These are phyloP conservation scores for Taphrina betulina DNA, from an alignment of 1,139 yeast genomes.

Conservation along the genomic window DNA sequence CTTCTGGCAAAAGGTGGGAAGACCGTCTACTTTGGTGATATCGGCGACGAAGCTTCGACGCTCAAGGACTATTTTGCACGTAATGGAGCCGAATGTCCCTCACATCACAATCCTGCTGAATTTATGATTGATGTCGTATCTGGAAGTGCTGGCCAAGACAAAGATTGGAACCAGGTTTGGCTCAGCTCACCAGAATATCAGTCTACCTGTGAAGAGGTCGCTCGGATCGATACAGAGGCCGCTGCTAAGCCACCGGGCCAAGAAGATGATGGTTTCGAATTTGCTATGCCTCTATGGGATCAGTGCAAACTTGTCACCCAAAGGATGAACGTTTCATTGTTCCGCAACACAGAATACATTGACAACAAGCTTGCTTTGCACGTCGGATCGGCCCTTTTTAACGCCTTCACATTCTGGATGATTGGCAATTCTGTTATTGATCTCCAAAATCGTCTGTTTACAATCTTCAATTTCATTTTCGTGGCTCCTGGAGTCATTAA, in stretches of 20 bases:
- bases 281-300: conserved; percentile 38
- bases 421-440: conserved; percentile 43
- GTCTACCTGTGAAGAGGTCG: conserved; percentile 46
- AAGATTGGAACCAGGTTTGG: conserved; percentile 52
- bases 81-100: conserved; percentile 54
- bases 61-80: conserved; percentile 58
- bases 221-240: conserved; percentile 41
- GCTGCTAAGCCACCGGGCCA: neutral
- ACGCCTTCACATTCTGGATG: conserved; percentile 53
- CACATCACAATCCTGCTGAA: conserved; percentile 63
- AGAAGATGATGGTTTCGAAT: conserved; percentile 22
- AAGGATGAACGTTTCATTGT: conserved; percentile 45
- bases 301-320: conserved; percentile 37
- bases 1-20: conserved; percentile 57
- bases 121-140: conserved; percentile 64
- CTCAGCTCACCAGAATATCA: conserved; percentile 46
- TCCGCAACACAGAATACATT: conserved; percentile 52
- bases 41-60: conserved; percentile 55
- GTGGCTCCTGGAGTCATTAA: conserved; percentile 57
- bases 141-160: conserved; percentile 55
- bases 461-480: conserved; percentile 56
- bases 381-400: conserved; percentile 53
- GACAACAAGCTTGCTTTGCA: conserved; percentile 51
- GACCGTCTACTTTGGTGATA: conserved; percentile 68
- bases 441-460: conserved; percentile 45